phyloP scores from a whole-genome alignment of 805 yeast genomes.

The Starmerella cellae region DNA sequence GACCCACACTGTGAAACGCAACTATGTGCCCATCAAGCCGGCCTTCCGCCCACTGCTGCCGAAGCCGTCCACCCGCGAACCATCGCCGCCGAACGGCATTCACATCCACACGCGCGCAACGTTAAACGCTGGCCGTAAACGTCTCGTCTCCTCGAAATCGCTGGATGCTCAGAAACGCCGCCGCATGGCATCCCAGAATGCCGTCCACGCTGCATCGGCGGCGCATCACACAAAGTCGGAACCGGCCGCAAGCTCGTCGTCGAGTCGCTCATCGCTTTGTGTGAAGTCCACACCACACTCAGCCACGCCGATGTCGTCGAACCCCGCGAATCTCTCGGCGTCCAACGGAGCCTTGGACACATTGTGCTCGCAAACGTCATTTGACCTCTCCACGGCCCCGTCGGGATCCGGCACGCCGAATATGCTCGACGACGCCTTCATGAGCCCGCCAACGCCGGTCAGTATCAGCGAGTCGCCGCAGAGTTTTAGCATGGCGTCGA shows the following conservation, averaged over 20 bases:
- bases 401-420: not conserved
- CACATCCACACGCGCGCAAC: constrained; percentile 15
- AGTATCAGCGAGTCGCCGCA: constrained; percentile 6
- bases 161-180: constrained; percentile 4
- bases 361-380: not conserved
- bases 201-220: not conserved
- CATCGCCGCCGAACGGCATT: constrained; percentile 5
- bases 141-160: constrained; percentile 2
- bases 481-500: not conserved
- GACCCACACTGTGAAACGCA: constrained; percentile 5
- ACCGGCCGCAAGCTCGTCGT: no score
- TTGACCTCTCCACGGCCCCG: not conserved
- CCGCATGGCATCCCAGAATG: not conserved
- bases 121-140: constrained; percentile 8
- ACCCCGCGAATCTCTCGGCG: not conserved
- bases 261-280: no score
- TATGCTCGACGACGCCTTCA: not conserved
- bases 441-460: constrained; percentile 6
- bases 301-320: not conserved
- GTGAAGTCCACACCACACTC: no score
- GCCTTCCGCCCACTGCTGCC: constrained; percentile 28
- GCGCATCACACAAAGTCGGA: no score
- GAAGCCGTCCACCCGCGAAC: constrained; percentile 20
- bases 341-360: not conserved
- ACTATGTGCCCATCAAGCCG: constrained; percentile 26